Evolutionary conservation across 768 basidiomycete species (phyloP).

Genomic region (Auricularia sp.): DNA sequence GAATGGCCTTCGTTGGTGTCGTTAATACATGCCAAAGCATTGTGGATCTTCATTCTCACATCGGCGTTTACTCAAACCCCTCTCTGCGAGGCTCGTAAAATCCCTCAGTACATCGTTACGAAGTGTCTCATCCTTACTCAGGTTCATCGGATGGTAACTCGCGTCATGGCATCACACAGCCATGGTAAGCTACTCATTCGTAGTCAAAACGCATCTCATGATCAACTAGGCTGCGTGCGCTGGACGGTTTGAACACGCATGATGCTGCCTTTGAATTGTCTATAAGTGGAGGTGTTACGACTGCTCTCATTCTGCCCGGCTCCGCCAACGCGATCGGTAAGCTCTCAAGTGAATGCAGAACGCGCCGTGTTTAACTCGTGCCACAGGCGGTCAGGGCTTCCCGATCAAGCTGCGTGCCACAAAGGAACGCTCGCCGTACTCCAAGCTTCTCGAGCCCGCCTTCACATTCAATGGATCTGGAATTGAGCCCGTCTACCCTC

Average conservation of each 20-base stretch:
- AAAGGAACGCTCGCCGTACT: constrained; percentile 58
- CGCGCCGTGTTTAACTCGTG: neutral
- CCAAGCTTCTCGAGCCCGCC: constrained; percentile 81
- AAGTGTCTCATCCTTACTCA: neutral
- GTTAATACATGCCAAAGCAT: constrained; percentile 17
- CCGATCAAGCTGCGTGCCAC: constrained; percentile 78
- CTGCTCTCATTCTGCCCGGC: constrained; percentile 72
- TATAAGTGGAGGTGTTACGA: constrained; percentile 82
- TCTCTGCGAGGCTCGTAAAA: constrained; percentile 12
- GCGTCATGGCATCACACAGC: constrained; percentile 52
- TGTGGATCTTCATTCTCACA: constrained; percentile 71
- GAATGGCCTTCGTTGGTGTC: constrained; percentile 7
- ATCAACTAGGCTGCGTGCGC: constrained; percentile 42
- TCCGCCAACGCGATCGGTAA: constrained; percentile 64
- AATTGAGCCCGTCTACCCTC: constrained; percentile 28
- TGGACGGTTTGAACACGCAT: constrained; percentile 82
- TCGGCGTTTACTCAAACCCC: constrained; percentile 64
- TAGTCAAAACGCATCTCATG: neutral
- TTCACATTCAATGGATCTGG: constrained; percentile 43
- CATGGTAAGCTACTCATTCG: constrained; percentile 29
- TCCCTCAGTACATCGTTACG: no score
- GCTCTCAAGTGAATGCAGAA: constrained; percentile 9
- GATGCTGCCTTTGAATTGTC: constrained; percentile 65
- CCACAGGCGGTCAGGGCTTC: constrained; percentile 75
- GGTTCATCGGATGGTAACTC: constrained; percentile 57